phyloP scores from a whole-genome alignment of 352 stramenopile genomes.

The Phytophthora nicotianae region DNA sequence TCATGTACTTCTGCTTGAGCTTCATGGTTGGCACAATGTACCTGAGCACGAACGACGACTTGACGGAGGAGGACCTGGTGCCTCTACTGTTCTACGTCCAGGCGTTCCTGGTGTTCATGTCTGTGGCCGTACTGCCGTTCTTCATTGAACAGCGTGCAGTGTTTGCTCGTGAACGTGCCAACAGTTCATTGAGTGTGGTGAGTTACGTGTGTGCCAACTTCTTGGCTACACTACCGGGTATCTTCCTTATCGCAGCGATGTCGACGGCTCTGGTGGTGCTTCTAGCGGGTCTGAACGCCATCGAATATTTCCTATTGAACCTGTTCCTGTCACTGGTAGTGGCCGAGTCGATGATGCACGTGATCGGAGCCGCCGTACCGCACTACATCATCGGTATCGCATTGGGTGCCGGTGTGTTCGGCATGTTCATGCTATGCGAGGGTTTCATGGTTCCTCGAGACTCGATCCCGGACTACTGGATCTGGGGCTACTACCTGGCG shows the following conservation, averaged over 20 bases:
- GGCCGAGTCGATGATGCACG: slow-evolving; percentile 79
- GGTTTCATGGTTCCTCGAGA: slow-evolving; percentile 74
- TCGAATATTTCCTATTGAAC: slow-evolving; percentile 64
- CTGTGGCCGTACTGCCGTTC: slow-evolving; percentile 84
- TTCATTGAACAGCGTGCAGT: slow-evolving; percentile 87
- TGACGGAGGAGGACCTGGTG: slow-evolving; percentile 49
- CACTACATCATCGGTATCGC: slow-evolving; percentile 88
- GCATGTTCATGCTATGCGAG: slow-evolving; percentile 84
- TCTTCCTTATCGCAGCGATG: slow-evolving; percentile 70
- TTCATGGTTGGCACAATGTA: slow-evolving; percentile 81
- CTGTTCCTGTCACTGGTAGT: slow-evolving; percentile 77
- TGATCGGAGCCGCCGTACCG: slow-evolving; percentile 70
- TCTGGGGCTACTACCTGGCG: slow-evolving; percentile 84
- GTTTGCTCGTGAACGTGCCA: slow-evolving; percentile 55
- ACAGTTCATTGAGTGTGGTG: slow-evolving; percentile 77
- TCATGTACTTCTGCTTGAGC: slow-evolving; percentile 76
- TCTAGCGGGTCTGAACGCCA: slow-evolving; percentile 56
- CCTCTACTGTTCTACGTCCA: slow-evolving; percentile 86
- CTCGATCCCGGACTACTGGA: slow-evolving; percentile 70
- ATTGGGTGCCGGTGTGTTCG: slow-evolving; percentile 67
- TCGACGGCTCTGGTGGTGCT: slow-evolving; percentile 54
- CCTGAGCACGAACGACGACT: slow-evolving; percentile 50
- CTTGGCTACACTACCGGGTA: slow-evolving; percentile 66
- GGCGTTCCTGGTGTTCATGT: slow-evolving; percentile 91
- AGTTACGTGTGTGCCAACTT: slow-evolving; percentile 81